phyloP scores from a whole-genome alignment of 169 alveolate genomes.

The Amoebophrya sp. region DNA sequence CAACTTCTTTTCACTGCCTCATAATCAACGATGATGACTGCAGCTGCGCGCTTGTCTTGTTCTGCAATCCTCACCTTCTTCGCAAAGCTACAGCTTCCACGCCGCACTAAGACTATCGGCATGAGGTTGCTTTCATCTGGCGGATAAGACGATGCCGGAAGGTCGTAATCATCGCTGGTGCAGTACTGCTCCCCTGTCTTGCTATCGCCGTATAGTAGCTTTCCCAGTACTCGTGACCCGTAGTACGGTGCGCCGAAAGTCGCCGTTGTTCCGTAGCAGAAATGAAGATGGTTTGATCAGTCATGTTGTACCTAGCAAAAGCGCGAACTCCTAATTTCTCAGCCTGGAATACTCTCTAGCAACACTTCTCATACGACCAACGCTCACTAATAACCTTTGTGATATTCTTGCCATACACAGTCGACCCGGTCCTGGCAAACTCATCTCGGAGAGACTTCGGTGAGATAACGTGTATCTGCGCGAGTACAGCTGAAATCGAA shows the following conservation, averaged over 20 bases:
- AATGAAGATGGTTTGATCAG: background rate
- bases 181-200: background rate
- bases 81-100: background rate
- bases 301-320: background rate
- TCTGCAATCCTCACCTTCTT: background rate
- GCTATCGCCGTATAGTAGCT: background rate
- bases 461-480: background rate
- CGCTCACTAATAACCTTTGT: background rate
- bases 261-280: constrained; percentile 6
- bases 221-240: background rate
- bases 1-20: background rate
- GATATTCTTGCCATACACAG: background rate
- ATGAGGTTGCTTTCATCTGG: background rate
- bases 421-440: background rate
- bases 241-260: constrained; percentile 21
- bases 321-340: background rate
- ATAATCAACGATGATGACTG: background rate
- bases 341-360: background rate
- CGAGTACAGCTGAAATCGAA: background rate
- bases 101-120: background rate
- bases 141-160: background rate
- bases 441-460: constrained; percentile 6
- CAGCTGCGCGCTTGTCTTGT: background rate
- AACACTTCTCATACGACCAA: background rate
- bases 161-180: background rate